phyloP scores from a whole-genome alignment of 2,329 filamentous ascomycete species.

The Pyrenophora graminea region DNA sequence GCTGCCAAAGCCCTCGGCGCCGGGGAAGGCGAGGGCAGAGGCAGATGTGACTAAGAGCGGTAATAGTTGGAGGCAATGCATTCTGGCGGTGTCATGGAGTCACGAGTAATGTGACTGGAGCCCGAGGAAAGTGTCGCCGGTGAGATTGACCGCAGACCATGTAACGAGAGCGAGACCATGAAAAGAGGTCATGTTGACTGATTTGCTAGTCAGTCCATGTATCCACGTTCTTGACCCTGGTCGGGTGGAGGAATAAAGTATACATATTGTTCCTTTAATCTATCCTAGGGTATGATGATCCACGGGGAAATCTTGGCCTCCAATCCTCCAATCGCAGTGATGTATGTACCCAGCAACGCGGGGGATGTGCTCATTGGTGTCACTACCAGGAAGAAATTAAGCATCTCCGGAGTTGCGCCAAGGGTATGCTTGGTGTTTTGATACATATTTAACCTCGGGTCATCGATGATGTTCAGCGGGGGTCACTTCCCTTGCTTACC shows the following conservation, averaged over 20 bases:
- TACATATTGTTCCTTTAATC: conserved; percentile 17
- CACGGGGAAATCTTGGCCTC: neutral
- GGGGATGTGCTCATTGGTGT: neutral
- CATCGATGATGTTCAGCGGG: too few relatives aligned
- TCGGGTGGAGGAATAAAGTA: neutral
- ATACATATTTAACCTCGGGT: too few relatives aligned
- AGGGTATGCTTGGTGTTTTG: neutral
- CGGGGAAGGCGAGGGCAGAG: conserved; percentile 51
- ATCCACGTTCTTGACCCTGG: neutral
- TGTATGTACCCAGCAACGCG: too few relatives aligned
- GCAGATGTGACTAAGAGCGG: conserved; percentile 23
- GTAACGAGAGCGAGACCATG: neutral
- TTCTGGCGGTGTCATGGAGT: neutral
- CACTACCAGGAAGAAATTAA: neutral
- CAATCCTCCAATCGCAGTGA: conserved; percentile 20
- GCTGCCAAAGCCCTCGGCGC: conserved; percentile 57
- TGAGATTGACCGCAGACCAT: neutral
- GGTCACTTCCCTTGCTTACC: neutral
- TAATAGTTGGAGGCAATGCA: conserved; percentile 20
- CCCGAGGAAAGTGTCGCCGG: neutral
- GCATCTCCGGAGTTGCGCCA: neutral
- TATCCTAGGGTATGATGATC: conserved; percentile 14
- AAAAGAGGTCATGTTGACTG: neutral
- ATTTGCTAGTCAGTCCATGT: neutral
- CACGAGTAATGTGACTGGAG: neutral